A percentile compares a stretch with the other conserved stretches of the same genome.
These are phyloP conservation scores for Coemansia sp. DNA, from an alignment of 192 early-diverging fungal species.

Conservation along the genomic window DNA sequence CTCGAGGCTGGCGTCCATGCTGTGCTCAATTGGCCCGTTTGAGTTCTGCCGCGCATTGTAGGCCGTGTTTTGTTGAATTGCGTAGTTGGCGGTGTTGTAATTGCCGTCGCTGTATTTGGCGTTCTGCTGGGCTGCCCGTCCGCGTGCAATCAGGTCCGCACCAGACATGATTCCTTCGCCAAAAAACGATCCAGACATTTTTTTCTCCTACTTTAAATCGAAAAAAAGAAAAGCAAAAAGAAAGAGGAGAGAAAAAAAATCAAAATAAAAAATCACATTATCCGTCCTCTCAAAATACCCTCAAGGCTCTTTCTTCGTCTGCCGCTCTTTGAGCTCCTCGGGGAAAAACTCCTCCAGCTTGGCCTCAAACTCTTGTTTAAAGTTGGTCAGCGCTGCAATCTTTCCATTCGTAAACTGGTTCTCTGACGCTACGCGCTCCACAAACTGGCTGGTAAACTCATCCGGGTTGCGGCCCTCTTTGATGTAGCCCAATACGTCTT, in stretches of 20 bases:
- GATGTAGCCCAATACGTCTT: constrained; percentile 37
- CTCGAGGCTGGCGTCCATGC: constrained; percentile 66
- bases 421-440: constrained; percentile 48
- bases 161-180: constrained; percentile 17
- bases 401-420: constrained; percentile 54
- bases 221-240: neutral
- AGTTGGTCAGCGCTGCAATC: constrained; percentile 46
- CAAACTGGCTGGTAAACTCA: constrained; percentile 52
- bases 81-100: no score
- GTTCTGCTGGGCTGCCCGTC: constrained; percentile 4
- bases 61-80: no score
- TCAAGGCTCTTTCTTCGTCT: neutral
- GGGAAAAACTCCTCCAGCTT: constrained; percentile 46
- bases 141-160: constrained; percentile 40
- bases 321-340: constrained; percentile 24
- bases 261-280: no score
- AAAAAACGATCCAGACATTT: constrained; percentile 48
- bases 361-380: constrained; percentile 44
- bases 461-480: constrained; percentile 47
- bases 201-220: neutral
- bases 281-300: no score
- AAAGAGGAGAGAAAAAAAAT: neutral
- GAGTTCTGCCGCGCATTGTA: no score
- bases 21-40: no score
- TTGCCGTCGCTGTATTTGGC: no score